Evolutionary conservation across 345 rosid genomes (phyloP).

Genomic region (Orychophragmus violaceus): DNA sequence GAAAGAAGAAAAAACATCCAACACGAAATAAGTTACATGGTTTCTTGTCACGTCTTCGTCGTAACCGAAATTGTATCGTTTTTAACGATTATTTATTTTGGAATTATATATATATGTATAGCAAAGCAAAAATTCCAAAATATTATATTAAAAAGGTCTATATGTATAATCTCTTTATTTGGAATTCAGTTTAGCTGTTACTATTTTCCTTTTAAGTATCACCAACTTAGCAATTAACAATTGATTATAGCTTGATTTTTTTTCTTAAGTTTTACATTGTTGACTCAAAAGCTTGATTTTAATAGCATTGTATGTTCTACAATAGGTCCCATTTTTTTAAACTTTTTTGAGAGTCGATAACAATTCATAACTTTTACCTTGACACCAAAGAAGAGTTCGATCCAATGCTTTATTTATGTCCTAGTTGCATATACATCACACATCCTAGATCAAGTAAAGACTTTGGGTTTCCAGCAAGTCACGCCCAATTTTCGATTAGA

Average conservation of each 20-base stretch:
- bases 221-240: background rate
- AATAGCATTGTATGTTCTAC: too few relatives aligned
- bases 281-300: too few relatives aligned
- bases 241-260: background rate
- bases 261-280: too few relatives aligned
- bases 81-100: background rate
- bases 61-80: constrained; percentile 8
- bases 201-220: background rate
- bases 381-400: too few relatives aligned
- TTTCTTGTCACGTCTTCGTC: background rate
- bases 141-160: background rate
- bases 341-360: too few relatives aligned
- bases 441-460: too few relatives aligned
- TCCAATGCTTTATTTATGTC: too few relatives aligned
- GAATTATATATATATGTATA: background rate
- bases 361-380: too few relatives aligned
- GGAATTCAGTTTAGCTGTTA: background rate
- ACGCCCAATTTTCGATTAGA: too few relatives aligned
- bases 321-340: too few relatives aligned
- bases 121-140: background rate
- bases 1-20: constrained; percentile 3
- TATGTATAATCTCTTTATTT: background rate
- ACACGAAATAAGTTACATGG: constrained; percentile 21
- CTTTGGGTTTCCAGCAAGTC: too few relatives aligned
- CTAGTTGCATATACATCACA: too few relatives aligned